A percentile compares a stretch with the other conserved stretches of the same genome.
Conservation (phyloP, 2,329 filamentous ascomycete genomes). For the Aspergillus neoniger region DNA sequence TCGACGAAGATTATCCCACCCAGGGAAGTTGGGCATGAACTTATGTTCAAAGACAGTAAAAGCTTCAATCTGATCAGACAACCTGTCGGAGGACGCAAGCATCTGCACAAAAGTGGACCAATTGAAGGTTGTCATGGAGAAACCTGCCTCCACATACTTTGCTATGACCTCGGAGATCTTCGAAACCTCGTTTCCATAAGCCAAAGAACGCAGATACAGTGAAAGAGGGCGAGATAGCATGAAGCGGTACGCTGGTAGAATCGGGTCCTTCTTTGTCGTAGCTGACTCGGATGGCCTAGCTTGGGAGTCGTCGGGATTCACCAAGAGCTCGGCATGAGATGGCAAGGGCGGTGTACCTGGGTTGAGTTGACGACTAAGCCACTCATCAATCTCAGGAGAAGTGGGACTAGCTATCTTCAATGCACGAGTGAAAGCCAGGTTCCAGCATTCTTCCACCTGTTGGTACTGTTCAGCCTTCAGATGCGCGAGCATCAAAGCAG, state of each 20-base stretch:
- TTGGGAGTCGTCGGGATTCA: not conserved
- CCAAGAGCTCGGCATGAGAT: constrained; percentile 8
- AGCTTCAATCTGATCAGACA: constrained; percentile 58
- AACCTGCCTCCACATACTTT: constrained; percentile 66
- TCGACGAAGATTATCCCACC: constrained; percentile 59
- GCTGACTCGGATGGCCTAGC: not conserved
- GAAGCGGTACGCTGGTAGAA: constrained; percentile 48
- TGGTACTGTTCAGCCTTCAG: constrained; percentile 59
- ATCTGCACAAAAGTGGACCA: constrained; percentile 78
- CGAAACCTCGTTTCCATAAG: constrained; percentile 54
- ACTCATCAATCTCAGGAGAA: constrained; percentile 34
- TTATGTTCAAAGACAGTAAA: constrained; percentile 73
- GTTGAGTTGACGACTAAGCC: constrained; percentile 16
- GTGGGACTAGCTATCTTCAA: constrained; percentile 45
- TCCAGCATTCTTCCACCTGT: constrained; percentile 68
- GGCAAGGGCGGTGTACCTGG: constrained; percentile 16
- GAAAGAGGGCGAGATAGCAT: constrained; percentile 53
- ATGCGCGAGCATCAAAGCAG: constrained; percentile 69
- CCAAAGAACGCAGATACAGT: constrained; percentile 56
- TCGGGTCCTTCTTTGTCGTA: constrained; percentile 12
- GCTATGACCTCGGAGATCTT: constrained; percentile 56
- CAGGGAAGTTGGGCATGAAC: constrained; percentile 77
- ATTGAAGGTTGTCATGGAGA: constrained; percentile 70
- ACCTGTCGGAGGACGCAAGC: constrained; percentile 62
- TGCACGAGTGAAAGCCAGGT: constrained; percentile 58